Conservation (phyloP, 169 alveolate species). For the Eimeria falciformis region DNA sequence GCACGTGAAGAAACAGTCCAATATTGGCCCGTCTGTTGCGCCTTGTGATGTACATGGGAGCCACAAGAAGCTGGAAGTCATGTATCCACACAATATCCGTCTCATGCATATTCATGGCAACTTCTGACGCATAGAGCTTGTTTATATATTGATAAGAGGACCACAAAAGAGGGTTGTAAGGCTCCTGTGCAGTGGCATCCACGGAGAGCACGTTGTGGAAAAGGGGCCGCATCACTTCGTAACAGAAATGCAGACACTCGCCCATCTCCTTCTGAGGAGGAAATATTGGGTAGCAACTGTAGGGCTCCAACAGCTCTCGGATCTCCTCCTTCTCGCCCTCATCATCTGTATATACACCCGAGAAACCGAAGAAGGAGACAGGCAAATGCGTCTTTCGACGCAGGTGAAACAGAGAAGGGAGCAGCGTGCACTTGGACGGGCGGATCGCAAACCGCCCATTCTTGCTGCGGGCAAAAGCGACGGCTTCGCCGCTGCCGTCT, state of each 20-base stretch:
- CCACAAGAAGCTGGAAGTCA: conserved; percentile 86
- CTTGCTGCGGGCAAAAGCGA: conserved; percentile 2
- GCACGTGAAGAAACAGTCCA: conserved; percentile 95
- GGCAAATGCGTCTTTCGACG: conserved; percentile 47
- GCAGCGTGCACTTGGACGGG: conserved; percentile 35
- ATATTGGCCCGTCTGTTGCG: conserved; percentile 57
- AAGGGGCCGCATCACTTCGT: conserved; percentile 76
- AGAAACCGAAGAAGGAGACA: conserved; percentile 77
- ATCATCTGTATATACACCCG: conserved; percentile 74
- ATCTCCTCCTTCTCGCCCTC: conserved; percentile 73
- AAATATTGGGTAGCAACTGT: conserved; percentile 76
- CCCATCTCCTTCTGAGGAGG: conserved; percentile 66
- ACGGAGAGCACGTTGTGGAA: conserved; percentile 60
- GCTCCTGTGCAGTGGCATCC: conserved; percentile 52
- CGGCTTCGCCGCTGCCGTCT: conserved; percentile 35
- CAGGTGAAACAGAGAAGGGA: conserved; percentile 38
- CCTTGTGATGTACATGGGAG: conserved; percentile 79
- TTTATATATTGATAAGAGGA: conserved; percentile 73
- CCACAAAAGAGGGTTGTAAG: conserved; percentile 76
- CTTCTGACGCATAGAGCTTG: conserved; percentile 61
- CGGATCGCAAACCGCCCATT: not conserved
- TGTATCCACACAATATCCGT: conserved; percentile 93
- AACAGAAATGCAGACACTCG: conserved; percentile 74
- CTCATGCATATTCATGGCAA: conserved; percentile 72
- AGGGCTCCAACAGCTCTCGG: conserved; percentile 30